A percentile compares a stretch with the other conserved stretches of the same genome.
These are phyloP conservation scores for Cladobotryum protrusum DNA, from an alignment of 2,329 filamentous ascomycete species.

Conservation along the genomic window DNA sequence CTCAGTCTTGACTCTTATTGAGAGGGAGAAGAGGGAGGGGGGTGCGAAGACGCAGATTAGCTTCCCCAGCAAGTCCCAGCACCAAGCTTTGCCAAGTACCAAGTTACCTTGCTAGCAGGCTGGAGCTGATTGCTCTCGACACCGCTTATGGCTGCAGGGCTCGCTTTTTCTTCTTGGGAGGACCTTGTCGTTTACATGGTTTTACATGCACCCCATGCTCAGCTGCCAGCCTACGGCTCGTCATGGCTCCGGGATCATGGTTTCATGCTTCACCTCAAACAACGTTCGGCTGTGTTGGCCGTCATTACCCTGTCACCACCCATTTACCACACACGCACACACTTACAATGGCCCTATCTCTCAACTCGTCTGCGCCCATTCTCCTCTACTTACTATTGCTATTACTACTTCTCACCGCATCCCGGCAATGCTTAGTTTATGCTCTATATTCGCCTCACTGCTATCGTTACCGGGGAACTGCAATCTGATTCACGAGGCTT, in stretches of 20 bases:
- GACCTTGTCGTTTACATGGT: constrained; percentile 5
- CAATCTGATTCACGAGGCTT: constrained; percentile 5
- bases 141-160: constrained; percentile 4
- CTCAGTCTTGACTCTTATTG: too few relatives aligned
- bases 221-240: constrained; percentile 22
- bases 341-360: constrained; percentile 11
- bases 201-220: constrained; percentile 26
- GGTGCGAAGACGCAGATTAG: constrained; percentile 4
- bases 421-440: constrained; percentile 5
- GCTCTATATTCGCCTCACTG: constrained; percentile 10
- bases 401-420: constrained; percentile 7
- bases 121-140: constrained; percentile 11
- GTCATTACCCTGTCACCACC: constrained; percentile 1
- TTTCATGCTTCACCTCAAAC: constrained; percentile 1
- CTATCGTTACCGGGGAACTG: constrained; percentile 4
- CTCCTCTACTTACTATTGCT: not conserved
- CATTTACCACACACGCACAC: constrained; percentile 6
- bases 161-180: not conserved
- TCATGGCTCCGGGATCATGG: constrained; percentile 13
- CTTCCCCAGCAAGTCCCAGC: not conserved
- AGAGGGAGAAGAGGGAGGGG: not conserved
- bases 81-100: constrained; percentile 1
- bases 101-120: not conserved
- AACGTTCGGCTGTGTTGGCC: constrained; percentile 8
- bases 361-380: not conserved